Conservation (phyloP, 345 rosid species). For the Cardamine occulta region DNA sequence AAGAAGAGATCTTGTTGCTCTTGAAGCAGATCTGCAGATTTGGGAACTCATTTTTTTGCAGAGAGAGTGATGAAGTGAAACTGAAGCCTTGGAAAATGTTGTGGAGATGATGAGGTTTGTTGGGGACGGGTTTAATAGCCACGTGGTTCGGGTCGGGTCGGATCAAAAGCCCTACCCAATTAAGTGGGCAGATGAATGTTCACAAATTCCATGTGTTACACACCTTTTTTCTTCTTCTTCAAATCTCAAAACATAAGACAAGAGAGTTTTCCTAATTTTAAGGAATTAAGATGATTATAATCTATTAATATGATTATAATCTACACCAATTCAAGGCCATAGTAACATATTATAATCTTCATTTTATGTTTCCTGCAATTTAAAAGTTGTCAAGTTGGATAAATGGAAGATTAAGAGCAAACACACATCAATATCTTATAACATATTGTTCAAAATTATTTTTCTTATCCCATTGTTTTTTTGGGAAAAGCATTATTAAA, state of each 20-base stretch:
- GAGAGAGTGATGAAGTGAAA: conserved; percentile 37
- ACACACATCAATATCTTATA: not conserved
- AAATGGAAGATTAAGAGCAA: not conserved
- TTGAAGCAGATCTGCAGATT: conserved; percentile 78
- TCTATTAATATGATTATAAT: no score
- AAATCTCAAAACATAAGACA: no score
- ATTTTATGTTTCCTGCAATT: no score
- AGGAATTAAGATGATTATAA: no score
- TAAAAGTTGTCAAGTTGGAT: no score
- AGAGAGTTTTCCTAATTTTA: not conserved
- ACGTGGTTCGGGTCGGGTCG: conserved; percentile 31
- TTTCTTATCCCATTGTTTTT: not conserved
- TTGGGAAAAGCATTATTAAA: not conserved
- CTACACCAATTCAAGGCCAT: no score
- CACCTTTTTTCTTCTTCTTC: no score
- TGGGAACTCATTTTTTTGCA: conserved; percentile 65
- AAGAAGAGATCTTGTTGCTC: conserved; percentile 75
- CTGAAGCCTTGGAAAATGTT: conserved; percentile 23
- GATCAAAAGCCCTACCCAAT: conserved; percentile 35
- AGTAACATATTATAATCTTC: no score
- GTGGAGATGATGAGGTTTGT: conserved; percentile 28
- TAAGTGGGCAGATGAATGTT: not conserved
- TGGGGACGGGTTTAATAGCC: conserved; percentile 6
- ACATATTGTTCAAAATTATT: not conserved
- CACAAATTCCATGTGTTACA: no score